Percentiles rank a stretch among this genome's conserved stretches.
Evolutionary conservation across 139 green algal genomes (phyloP).

Genomic region (Spirogloea muscicola): DNA sequence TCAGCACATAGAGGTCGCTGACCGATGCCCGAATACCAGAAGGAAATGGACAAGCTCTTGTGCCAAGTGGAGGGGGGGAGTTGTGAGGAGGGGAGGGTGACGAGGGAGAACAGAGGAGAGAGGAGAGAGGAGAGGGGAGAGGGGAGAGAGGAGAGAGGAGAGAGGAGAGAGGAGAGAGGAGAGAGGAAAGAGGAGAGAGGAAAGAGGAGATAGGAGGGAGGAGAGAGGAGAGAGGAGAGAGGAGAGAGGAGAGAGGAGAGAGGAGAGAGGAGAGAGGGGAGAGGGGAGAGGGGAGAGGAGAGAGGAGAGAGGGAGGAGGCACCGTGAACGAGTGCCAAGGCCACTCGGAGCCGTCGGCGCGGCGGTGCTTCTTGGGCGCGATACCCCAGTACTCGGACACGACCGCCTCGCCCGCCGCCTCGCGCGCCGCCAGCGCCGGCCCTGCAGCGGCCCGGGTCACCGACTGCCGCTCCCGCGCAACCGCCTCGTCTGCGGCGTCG

Average conservation of each 20-base stretch:
- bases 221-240: background rate
- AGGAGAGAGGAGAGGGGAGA: background rate
- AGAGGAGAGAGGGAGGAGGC: background rate
- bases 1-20: background rate
- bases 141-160: background rate
- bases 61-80: background rate
- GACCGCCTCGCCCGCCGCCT: no score
- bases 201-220: background rate
- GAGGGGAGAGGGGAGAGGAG: background rate
- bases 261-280: background rate
- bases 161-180: background rate
- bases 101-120: background rate
- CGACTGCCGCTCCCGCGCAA: background rate
- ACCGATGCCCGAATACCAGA: background rate
- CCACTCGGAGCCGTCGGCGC: conserved; percentile 11
- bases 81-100: background rate
- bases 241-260: background rate
- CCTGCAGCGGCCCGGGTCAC: background rate
- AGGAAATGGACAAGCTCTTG: background rate
- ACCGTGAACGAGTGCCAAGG: background rate
- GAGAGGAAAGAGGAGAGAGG: background rate
- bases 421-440: background rate
- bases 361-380: conserved; percentile 19
- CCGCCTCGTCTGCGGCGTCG: no score
- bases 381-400: conserved; percentile 48